Conservation (phyloP, 345 rosid species). For the Salix purpurea region DNA sequence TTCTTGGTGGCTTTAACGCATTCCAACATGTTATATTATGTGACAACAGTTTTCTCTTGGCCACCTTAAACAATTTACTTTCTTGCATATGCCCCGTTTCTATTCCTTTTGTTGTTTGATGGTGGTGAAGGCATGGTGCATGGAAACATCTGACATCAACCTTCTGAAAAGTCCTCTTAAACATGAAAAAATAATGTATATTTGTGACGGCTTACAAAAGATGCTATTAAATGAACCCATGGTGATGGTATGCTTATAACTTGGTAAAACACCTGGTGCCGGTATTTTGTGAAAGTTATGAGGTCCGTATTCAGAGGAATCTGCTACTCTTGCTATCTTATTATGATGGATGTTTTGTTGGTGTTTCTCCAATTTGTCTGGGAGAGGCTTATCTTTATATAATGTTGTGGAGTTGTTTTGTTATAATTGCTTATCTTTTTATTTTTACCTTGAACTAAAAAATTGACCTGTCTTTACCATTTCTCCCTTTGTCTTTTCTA, state of each 20-base stretch:
- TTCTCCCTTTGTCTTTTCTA: background rate
- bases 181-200: background rate
- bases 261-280: slow-evolving; percentile 1
- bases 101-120: background rate
- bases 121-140: background rate
- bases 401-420: background rate
- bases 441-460: background rate
- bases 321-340: background rate
- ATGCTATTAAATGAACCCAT: background rate
- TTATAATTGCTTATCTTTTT: background rate
- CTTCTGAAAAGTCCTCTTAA: background rate
- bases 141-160: background rate
- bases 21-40: background rate
- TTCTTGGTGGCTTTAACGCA: background rate
- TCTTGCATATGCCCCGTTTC: background rate
- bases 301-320: background rate
- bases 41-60: background rate
- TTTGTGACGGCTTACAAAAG: background rate
- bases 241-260: background rate
- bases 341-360: background rate
- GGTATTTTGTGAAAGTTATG: background rate
- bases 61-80: background rate
- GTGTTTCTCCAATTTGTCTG: background rate
- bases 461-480: background rate
- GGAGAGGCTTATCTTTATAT: background rate